Conservation (phyloP, 441 rosid species). For the Jatropha podagrica region DNA sequence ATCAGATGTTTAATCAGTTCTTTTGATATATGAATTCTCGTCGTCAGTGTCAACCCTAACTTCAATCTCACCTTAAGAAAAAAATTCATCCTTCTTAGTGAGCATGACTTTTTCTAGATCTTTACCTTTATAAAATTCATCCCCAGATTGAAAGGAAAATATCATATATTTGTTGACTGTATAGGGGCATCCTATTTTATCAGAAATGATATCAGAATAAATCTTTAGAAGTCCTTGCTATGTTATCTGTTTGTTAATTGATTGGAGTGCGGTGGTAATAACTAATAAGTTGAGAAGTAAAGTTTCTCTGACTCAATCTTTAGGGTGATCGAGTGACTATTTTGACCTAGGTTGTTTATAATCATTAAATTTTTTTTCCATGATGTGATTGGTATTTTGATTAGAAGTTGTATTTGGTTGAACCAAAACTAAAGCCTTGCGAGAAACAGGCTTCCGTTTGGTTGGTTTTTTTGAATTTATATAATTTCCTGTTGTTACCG, state of each 20-base stretch:
- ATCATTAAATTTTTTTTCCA: neutral
- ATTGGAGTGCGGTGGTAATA: neutral
- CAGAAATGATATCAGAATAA: neutral
- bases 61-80: too few species aligned
- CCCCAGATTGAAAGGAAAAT: too few species aligned
- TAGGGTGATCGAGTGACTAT: neutral
- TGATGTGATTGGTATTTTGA: neutral
- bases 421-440: neutral
- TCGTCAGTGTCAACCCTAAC: neutral
- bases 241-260: neutral
- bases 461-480: neutral
- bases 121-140: too few species aligned
- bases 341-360: neutral
- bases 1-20: neutral
- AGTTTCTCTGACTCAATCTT: too few species aligned
- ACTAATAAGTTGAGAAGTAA: neutral
- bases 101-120: neutral
- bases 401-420: neutral
- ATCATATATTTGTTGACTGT: neutral
- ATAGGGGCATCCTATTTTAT: neutral
- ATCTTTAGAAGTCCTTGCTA: neutral
- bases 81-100: neutral
- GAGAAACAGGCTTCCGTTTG: neutral
- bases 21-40: neutral
- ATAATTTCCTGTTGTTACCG: too few species aligned